These are phyloP conservation scores for Wickerhamomyces sydowiorum DNA, from an alignment of 805 yeast species.

Conservation along the genomic window DNA sequence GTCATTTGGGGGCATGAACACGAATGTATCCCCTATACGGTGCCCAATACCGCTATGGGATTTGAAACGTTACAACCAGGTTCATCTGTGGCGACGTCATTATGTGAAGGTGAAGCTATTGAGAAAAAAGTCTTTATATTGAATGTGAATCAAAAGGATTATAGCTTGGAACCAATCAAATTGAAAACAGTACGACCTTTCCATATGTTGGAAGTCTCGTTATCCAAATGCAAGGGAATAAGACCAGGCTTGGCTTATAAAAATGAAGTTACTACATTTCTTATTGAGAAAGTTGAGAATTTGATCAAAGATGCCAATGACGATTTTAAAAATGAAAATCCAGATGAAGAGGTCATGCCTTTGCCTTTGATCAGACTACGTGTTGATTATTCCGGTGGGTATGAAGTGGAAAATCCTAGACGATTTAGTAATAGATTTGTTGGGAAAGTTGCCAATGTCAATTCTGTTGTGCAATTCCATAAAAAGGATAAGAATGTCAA, in stretches of 20 bases:
- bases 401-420: slow-evolving; percentile 85
- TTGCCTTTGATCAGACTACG: slow-evolving; percentile 76
- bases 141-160: slow-evolving; percentile 52
- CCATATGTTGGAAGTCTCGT: slow-evolving; percentile 57
- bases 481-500: slow-evolving; percentile 32
- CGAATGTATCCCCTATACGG: slow-evolving; percentile 76
- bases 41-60: slow-evolving; percentile 44
- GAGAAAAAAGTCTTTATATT: slow-evolving; percentile 72
- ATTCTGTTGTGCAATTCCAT: slow-evolving; percentile 73
- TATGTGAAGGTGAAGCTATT: slow-evolving; percentile 78
- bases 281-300: slow-evolving; percentile 58
- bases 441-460: slow-evolving; percentile 86
- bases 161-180: slow-evolving; percentile 51
- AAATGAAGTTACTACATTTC: slow-evolving; percentile 52
- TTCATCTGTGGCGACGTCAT: slow-evolving; percentile 86
- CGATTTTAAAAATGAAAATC: slow-evolving; percentile 36
- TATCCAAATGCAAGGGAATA: slow-evolving; percentile 47
- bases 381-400: slow-evolving; percentile 88
- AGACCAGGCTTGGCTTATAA: slow-evolving; percentile 57
- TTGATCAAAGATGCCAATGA: slow-evolving; percentile 56
- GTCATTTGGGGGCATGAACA: slow-evolving; percentile 98
- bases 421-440: slow-evolving; percentile 87
- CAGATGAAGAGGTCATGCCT: slow-evolving; percentile 40
- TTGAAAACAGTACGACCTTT: slow-evolving; percentile 80
- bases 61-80: slow-evolving; percentile 90